A percentile compares a stretch with the other conserved stretches of the same genome.
phyloP scores from a whole-genome alignment of 371 early-diverging fungal genomes.

The Mucor plumbeus region DNA sequence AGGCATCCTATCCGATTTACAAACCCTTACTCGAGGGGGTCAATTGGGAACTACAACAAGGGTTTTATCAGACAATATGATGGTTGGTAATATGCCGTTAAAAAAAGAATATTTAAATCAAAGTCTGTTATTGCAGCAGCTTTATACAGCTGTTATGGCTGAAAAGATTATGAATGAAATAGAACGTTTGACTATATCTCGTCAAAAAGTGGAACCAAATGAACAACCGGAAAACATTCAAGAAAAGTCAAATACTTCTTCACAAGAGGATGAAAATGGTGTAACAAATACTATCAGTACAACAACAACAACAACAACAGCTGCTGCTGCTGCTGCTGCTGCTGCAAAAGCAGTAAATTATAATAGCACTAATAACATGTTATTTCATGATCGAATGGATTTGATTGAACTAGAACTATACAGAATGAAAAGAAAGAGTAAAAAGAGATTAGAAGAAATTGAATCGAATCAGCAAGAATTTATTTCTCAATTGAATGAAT shows the following conservation, averaged over 20 bases:
- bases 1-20: conserved; percentile 46
- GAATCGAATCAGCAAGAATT: conserved; percentile 30
- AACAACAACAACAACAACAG: conserved; percentile 4
- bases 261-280: conserved; percentile 5
- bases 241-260: neutral
- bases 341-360: conserved; percentile 10
- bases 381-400: conserved; percentile 55
- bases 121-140: conserved; percentile 29
- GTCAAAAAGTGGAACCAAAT: neutral
- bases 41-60: conserved; percentile 15
- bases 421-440: conserved; percentile 33
- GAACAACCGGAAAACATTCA: neutral
- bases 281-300: conserved; percentile 11
- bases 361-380: conserved; percentile 30
- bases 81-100: conserved; percentile 51
- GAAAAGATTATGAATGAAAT: conserved; percentile 45
- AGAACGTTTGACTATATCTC: neutral
- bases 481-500: conserved; percentile 32
- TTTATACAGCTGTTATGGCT: conserved; percentile 45
- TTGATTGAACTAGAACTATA: conserved; percentile 48
- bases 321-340: conserved; percentile 9
- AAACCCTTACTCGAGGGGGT: conserved; percentile 27
- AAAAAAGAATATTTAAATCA: conserved; percentile 41
- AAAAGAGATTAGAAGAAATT: conserved; percentile 39
- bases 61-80: conserved; percentile 47